These are phyloP conservation scores for Curvularia verruculosa DNA, from an alignment of 2,329 filamentous ascomycete species.

Conservation along the genomic window DNA sequence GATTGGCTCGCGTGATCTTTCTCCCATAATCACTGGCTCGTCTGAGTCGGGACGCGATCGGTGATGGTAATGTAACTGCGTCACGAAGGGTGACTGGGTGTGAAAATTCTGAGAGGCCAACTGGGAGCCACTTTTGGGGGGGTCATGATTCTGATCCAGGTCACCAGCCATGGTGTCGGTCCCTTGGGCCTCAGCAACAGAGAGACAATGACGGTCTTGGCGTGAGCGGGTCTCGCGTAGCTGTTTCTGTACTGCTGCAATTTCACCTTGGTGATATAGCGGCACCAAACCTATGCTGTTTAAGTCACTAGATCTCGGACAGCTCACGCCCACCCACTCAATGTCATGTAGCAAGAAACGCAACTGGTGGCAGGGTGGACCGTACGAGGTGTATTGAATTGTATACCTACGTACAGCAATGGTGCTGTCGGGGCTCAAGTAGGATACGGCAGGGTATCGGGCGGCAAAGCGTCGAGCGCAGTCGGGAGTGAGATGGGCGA, in stretches of 20 bases:
- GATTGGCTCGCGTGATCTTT: conserved; percentile 26
- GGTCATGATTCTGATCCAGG: background rate
- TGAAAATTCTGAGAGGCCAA: conserved; percentile 25
- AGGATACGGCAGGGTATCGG: conserved; percentile 6
- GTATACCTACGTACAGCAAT: conserved; percentile 34
- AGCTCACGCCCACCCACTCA: conserved; percentile 19
- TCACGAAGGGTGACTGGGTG: conserved; percentile 32
- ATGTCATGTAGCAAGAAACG: conserved; percentile 29
- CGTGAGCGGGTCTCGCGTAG: conserved; percentile 20
- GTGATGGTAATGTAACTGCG: conserved; percentile 25
- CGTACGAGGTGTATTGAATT: conserved; percentile 36
- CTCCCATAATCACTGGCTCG: conserved; percentile 18
- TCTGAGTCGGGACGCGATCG: conserved; percentile 7
- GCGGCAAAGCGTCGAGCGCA: conserved; percentile 18
- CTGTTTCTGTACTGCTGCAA: conserved; percentile 11
- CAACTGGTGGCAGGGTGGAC: conserved; percentile 28
- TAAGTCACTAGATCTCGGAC: background rate
- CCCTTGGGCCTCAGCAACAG: background rate
- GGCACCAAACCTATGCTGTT: background rate
- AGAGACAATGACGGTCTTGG: conserved; percentile 29
- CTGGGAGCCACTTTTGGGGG: background rate
- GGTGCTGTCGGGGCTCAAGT: conserved; percentile 7
- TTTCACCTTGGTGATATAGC: conserved; percentile 15
- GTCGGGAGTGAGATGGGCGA: conserved; percentile 21
- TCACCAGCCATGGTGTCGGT: conserved; percentile 19